A percentile compares a stretch with the other conserved stretches of the same genome.
Conservation (phyloP, 78 protist genomes). For the Goniomonas avonlea region DNA sequence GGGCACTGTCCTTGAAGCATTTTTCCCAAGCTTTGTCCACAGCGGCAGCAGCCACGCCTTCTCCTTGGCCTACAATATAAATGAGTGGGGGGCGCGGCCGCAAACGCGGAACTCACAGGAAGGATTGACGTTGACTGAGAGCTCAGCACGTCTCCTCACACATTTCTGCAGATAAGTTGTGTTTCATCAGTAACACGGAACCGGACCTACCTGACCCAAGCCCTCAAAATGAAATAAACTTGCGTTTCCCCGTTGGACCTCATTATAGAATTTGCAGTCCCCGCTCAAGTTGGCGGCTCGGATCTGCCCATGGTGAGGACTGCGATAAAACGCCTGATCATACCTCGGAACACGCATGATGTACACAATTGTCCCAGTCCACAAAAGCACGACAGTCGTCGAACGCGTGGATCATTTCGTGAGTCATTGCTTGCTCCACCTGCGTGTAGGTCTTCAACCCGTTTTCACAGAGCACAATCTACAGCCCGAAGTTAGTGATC, state of each 20-base stretch:
- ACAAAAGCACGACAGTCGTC: slow-evolving; percentile 48
- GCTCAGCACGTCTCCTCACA: slow-evolving; percentile 6
- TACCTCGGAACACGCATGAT: slow-evolving; percentile 57
- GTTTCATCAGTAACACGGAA: no score
- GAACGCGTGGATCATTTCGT: slow-evolving; percentile 55
- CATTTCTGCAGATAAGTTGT: no score
- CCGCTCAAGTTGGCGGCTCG: slow-evolving; percentile 25
- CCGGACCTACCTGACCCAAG: no score
- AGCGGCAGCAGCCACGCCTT: slow-evolving; percentile 16
- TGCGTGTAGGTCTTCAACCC: not conserved
- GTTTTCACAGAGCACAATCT: not conserved
- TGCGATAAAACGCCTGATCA: no score
- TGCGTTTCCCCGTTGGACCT: no score
- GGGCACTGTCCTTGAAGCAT: slow-evolving; percentile 6
- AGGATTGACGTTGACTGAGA: slow-evolving; percentile 19
- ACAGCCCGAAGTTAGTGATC: not conserved
- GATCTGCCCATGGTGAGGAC: no score
- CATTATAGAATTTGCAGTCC: slow-evolving; percentile 18
- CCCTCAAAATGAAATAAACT: no score
- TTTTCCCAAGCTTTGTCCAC: not conserved
- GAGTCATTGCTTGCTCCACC: slow-evolving; percentile 11
- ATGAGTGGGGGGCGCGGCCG: no score
- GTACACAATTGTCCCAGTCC: slow-evolving; percentile 37
- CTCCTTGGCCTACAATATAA: no score
- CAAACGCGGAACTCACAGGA: not conserved